Percentiles rank a stretch among this genome's conserved stretches.
Conservation (phyloP, 805 yeast genomes). For the Saturnispora mendoncae region DNA sequence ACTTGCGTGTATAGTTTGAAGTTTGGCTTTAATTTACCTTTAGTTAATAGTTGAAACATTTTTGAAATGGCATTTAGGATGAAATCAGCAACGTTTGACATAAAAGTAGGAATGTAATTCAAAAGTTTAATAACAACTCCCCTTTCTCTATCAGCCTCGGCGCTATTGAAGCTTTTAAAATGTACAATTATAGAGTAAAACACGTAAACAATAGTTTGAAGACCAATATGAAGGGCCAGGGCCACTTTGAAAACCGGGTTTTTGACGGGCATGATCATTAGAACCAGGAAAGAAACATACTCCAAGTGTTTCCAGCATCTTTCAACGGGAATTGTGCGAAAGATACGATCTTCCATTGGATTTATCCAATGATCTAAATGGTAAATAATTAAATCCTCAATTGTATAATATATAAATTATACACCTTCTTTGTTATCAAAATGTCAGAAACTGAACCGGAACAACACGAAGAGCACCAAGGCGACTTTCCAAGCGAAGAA, state of each 20-base stretch:
- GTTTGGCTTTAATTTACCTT: background rate
- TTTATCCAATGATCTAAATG: background rate
- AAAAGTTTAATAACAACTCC: constrained; percentile 17
- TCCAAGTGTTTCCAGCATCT: constrained; percentile 14
- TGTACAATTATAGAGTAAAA: constrained; percentile 21
- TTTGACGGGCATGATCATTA: constrained; percentile 17
- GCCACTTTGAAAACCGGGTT: constrained; percentile 24
- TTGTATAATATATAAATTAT: background rate
- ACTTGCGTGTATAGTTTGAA: constrained; percentile 12
- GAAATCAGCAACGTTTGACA: constrained; percentile 18
- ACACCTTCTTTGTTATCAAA: background rate
- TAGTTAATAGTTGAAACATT: constrained; percentile 1
- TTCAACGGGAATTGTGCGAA: constrained; percentile 13
- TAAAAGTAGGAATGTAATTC: constrained; percentile 20
- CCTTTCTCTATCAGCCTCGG: constrained; percentile 1
- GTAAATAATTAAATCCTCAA: no score
- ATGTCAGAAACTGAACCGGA: constrained; percentile 18
- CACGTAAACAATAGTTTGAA: constrained; percentile 15
- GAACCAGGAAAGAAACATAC: constrained; percentile 10
- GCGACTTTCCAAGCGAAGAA: background rate
- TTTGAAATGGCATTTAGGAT: constrained; percentile 10
- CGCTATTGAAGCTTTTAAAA: constrained; percentile 15
- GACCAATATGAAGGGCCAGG: constrained; percentile 24
- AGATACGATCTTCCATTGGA: background rate
- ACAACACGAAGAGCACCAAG: background rate